Percentiles rank a stretch among this genome's conserved stretches.
These are phyloP conservation scores for Apiotrichum sp. DNA, from an alignment of 1,284 basidiomycete species.

Conservation along the genomic window DNA sequence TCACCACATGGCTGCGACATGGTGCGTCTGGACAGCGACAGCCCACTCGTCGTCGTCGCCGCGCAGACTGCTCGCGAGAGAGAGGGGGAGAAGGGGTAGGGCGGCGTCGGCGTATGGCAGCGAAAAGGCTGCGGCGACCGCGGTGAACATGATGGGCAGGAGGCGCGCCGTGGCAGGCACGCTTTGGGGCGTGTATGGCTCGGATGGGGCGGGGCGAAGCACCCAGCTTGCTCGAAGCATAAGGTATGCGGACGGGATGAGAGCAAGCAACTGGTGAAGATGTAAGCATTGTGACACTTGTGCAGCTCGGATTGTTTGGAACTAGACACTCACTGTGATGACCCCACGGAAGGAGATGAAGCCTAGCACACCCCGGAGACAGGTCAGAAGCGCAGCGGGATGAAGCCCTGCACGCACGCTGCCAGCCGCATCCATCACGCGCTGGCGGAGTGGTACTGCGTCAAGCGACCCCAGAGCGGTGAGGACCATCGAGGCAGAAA, in stretches of 20 bases:
- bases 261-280: background rate
- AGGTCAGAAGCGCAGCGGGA: background rate
- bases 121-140: constrained; percentile 7
- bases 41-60: constrained; percentile 23
- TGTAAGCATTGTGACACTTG: background rate
- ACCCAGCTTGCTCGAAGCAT: constrained; percentile 9
- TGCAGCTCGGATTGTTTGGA: background rate
- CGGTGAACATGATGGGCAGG: constrained; percentile 13
- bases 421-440: background rate
- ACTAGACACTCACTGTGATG: background rate
- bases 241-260: constrained; percentile 10
- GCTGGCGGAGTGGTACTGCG: constrained; percentile 9
- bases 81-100: constrained; percentile 13
- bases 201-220: constrained; percentile 7
- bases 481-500: constrained; percentile 2
- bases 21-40: constrained; percentile 15
- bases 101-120: constrained; percentile 10
- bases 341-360: background rate
- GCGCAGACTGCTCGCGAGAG: constrained; percentile 11
- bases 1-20: constrained; percentile 10
- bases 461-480: background rate
- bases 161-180: constrained; percentile 14
- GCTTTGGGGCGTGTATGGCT: background rate
- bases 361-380: background rate
- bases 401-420: background rate